Base-by-base conservation (phyloP, 371 early-diverging fungal species). In the Funneliformis caledonium region DNA sequence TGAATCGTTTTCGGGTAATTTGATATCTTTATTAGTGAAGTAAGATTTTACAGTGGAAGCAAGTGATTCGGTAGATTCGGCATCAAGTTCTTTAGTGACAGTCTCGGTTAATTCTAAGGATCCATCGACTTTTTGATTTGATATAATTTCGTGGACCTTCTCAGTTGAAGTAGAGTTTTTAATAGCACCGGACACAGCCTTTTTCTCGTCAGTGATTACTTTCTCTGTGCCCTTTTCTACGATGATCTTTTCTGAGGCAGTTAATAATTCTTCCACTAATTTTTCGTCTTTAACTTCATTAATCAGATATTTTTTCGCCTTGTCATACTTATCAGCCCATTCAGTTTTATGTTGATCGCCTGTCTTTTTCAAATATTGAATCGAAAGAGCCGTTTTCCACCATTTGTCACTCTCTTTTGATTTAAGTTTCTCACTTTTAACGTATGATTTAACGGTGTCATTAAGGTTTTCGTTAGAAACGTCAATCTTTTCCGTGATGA, bases 81-180 rank as follows among this genome's bases (percentile, higher is more conserved):
- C 12, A 22, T 37, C 26, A 11, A 76, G 50, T 22, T 62, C 76
- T 3, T 60, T 76, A 8, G 42, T 33, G 4, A 76, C 11, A 3
- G 45, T 26, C 19, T 76, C 76, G 12, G n/a, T 60, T 9, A 76
- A 14, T 62, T 62, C 47, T 60, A 76, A 11, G 19, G 33, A 37
- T 0, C 76, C 76, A 76, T 76, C 76, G 0, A 43, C 62, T 10
- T 61, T 56, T 76, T 76, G 76, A 43, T 11, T 16, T 26, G 76
- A 76, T 16, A 62, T 62, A 33, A 76, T 43, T 22, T 56, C 22
- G n/a, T 61, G 8, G 42, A 8, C 16, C 12, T 60, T 61, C 1
- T 76, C 76, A 6, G 45, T 26, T 12, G 73, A 26, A 37, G 73
- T 26, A 6, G 31, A 14, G 1, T 73, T 31, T 8, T 33, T 19